These are phyloP conservation scores for Nicotiana noctiflora DNA, from an alignment of 257 asterid genomes.

Conservation along the genomic window DNA sequence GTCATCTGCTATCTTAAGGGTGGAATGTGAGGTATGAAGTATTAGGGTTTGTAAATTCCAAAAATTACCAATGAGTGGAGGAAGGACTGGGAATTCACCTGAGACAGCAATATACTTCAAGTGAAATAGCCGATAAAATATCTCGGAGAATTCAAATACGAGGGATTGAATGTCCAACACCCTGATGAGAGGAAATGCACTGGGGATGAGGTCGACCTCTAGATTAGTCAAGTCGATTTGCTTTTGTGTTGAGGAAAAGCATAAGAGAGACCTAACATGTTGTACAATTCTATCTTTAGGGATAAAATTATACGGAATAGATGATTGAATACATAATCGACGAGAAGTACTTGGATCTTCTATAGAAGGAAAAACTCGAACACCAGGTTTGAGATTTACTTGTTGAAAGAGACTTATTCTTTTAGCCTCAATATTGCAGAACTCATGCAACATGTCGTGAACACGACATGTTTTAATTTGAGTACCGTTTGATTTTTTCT, in stretches of 20 bases:
- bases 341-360: conserved; percentile 2
- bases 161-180: conserved; percentile 17
- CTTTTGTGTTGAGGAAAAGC: conserved; percentile 16
- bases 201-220: conserved; percentile 12
- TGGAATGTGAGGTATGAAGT: neutral
- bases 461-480: too few relatives aligned
- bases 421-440: conserved; percentile 28
- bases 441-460: conserved; percentile 14
- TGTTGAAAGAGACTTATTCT: conserved; percentile 25
- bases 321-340: conserved; percentile 23
- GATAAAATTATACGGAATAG: conserved; percentile 9
- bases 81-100: neutral
- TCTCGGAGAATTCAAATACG: conserved; percentile 14
- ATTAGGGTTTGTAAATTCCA: conserved; percentile 14
- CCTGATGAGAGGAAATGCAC: conserved; percentile 18
- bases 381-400: conserved; percentile 9
- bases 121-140: conserved; percentile 6
- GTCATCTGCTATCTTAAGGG: conserved; percentile 4
- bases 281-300: neutral
- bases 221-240: neutral
- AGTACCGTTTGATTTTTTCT: too few relatives aligned
- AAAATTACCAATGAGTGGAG: neutral
- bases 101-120: conserved; percentile 15
- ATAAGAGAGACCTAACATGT: conserved; percentile 25
- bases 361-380: neutral